Conservation (phyloP, 106 monocot species). For the Dendrobium officinale region DNA sequence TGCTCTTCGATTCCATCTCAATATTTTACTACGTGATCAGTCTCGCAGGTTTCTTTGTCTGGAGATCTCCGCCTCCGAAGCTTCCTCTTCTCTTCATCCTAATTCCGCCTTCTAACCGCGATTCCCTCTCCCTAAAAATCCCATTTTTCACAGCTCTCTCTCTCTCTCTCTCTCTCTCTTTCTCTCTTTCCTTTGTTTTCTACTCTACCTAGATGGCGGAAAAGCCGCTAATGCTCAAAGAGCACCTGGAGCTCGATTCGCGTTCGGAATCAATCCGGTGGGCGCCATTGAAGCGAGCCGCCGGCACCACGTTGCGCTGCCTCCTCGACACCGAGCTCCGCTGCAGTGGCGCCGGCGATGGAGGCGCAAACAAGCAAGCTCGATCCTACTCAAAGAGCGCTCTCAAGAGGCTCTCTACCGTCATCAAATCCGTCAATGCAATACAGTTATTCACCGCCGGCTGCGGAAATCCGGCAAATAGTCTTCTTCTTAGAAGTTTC, state of each 20-base stretch:
- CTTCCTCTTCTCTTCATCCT: no score
- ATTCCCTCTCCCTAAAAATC: no score
- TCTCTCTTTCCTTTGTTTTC: not conserved
- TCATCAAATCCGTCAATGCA: not conserved
- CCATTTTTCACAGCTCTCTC: no score
- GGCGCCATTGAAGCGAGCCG: not conserved
- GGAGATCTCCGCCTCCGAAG: no score
- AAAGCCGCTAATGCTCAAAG: slow-evolving; percentile 10
- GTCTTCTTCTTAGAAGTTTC: not conserved
- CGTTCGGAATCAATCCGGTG: not conserved
- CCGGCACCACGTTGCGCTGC: not conserved
- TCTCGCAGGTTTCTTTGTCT: no score
- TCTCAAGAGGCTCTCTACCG: not conserved
- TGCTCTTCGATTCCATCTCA: no score
- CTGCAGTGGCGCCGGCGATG: not conserved
- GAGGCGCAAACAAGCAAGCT: not conserved
- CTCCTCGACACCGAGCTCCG: not conserved
- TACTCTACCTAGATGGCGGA: not conserved
- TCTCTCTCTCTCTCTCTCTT: no score
- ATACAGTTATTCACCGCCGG: not conserved
- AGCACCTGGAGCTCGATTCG: slow-evolving; percentile 8
- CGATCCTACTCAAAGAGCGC: not conserved
- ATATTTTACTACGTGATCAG: no score
- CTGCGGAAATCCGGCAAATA: not conserved
- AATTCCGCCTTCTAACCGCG: no score